Conservation (phyloP, 2,329 filamentous ascomycete genomes). For the Emericellopsis atlantica region DNA sequence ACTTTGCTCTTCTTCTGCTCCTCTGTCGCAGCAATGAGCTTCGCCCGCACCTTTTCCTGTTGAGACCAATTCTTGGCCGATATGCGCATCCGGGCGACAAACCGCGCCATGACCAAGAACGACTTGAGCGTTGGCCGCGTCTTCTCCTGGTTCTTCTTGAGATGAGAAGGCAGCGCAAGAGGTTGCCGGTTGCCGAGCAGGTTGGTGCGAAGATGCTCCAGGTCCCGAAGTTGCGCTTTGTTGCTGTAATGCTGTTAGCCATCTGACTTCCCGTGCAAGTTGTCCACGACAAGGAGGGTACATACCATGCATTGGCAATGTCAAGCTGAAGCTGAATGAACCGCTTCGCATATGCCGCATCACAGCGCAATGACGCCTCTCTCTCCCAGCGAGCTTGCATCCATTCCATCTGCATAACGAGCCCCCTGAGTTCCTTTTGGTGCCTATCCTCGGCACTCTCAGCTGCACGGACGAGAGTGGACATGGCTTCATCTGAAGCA, state of each 20-base stretch:
- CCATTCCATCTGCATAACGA: slow-evolving; percentile 85
- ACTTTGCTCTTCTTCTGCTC: slow-evolving; percentile 30
- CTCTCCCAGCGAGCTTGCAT: slow-evolving; percentile 70
- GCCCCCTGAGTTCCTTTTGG: slow-evolving; percentile 63
- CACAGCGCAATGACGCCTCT: slow-evolving; percentile 67
- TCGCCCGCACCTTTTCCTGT: slow-evolving; percentile 35
- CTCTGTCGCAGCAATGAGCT: slow-evolving; percentile 35
- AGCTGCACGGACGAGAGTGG: slow-evolving; percentile 44
- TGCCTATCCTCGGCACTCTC: slow-evolving; percentile 57
- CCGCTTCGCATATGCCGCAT: slow-evolving; percentile 76
- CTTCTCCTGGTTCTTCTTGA: slow-evolving; percentile 6
- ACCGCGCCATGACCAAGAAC: slow-evolving; percentile 34
- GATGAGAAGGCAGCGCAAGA: slow-evolving; percentile 14
- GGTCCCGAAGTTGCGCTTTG: slow-evolving; percentile 75
- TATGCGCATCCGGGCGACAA: slow-evolving; percentile 37
- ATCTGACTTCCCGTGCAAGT: too few relatives aligned
- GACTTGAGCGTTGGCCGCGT: slow-evolving; percentile 23
- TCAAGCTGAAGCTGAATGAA: slow-evolving; percentile 70
- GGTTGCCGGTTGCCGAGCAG: slow-evolving; percentile 24
- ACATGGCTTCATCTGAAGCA: slow-evolving; percentile 37
- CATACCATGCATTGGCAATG: slow-evolving; percentile 83
- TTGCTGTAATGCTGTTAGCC: slow-evolving; percentile 49
- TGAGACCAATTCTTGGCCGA: slow-evolving; percentile 34
- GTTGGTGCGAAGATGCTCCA: slow-evolving; percentile 59
- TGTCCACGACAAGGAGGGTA: slow-evolving; percentile 12